A percentile compares a stretch with the other conserved stretches of the same genome.
Evolutionary conservation across 345 rosid genomes (phyloP).

Genomic region (Hibiscus mutabilis): DNA sequence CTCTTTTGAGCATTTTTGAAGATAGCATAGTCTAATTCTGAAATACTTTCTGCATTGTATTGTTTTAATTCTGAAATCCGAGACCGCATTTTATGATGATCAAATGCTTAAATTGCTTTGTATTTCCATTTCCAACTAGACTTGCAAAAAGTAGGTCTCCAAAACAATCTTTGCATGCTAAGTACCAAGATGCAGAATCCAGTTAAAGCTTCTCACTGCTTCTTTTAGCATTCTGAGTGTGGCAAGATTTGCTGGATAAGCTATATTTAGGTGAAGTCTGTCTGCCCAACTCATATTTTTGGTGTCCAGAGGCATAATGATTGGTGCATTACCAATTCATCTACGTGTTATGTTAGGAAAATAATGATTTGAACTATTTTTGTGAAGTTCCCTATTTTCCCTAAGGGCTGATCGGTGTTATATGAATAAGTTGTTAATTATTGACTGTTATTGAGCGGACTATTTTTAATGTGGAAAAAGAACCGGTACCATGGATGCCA

Average conservation of each 20-base stretch:
- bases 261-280: not conserved
- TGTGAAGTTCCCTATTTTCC: not conserved
- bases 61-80: not conserved
- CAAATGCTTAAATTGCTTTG: not conserved
- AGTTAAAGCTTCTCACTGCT: not conserved
- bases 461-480: not conserved
- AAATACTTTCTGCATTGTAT: not conserved
- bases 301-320: not conserved
- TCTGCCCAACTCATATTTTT: not conserved
- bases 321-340: not conserved
- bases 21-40: not conserved
- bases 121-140: not conserved
- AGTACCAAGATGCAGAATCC: not conserved
- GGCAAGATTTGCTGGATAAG: not conserved
- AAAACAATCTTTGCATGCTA: not conserved
- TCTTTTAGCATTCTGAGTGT: not conserved
- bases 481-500: slow-evolving; percentile 2
- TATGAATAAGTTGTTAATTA: not conserved
- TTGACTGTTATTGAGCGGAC: not conserved
- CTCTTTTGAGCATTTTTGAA: not conserved
- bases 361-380: not conserved
- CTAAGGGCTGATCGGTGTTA: not conserved
- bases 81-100: not conserved
- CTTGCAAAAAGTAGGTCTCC: not conserved
- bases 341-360: not conserved